phyloP scores from a whole-genome alignment of 148 eudicot genomes.

The Rhododendron vialii region DNA sequence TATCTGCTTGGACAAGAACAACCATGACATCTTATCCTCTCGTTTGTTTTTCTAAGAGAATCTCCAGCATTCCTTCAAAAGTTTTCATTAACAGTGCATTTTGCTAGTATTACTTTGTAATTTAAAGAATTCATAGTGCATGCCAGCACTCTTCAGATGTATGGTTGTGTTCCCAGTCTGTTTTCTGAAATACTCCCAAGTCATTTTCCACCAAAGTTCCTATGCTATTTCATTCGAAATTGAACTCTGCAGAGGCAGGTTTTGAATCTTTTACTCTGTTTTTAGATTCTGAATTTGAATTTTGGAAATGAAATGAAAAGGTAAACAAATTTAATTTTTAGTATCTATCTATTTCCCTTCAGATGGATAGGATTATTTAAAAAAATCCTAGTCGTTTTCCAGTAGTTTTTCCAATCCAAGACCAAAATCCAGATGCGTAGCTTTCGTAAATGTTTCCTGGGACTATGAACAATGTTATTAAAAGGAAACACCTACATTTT shows the following conservation, averaged over 20 bases:
- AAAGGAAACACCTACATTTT: background rate
- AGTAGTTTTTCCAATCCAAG: background rate
- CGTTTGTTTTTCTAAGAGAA: background rate
- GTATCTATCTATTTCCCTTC: background rate
- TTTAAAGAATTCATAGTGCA: too few species aligned
- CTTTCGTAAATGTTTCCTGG: background rate
- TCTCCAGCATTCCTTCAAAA: too few species aligned
- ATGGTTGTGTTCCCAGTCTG: background rate
- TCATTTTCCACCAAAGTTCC: background rate
- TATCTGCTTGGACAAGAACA: background rate
- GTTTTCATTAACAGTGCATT: too few species aligned
- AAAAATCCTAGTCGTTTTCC: background rate
- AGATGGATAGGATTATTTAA: background rate
- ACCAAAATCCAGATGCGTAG: background rate
- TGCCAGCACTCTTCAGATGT: too few species aligned
- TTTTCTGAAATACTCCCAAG: background rate
- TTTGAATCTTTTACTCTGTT: background rate
- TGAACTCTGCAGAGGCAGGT: background rate
- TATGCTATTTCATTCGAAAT: background rate
- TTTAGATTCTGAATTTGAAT: background rate
- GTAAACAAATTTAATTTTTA: background rate
- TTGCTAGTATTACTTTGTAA: too few species aligned
- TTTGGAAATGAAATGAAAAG: background rate
- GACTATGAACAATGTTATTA: background rate
- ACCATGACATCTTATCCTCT: background rate